Base-by-base conservation (phyloP, 352 stramenopile species). In the Pythium biforme region DNA sequence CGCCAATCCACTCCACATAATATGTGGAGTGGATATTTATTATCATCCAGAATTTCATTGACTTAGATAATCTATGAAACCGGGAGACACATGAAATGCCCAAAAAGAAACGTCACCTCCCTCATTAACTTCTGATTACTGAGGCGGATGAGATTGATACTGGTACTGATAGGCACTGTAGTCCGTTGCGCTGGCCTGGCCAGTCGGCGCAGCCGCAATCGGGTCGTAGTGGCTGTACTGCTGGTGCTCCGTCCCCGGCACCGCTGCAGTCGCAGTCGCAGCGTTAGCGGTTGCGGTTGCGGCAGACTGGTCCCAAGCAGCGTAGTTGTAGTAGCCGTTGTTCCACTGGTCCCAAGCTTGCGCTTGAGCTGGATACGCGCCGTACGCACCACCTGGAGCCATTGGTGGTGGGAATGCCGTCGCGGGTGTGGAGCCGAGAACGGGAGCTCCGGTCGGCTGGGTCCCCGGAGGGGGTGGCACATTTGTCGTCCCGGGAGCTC, bases 401-500 rank as follows among this genome's bases (percentile, higher is more conserved):
- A 59, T 52, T 19, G 68, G 68, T 6, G 69, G 69, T 8, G 69
- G 69, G 27, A 62, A 75, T 5, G 69, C 68, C 3, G 68, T 74
- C 20, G 66, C 69, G 4, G 69, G 69, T 15, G 69, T 73, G 5
- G 65, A 68, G 1, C 65, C 69, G 12, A 72, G 34, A 17, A 62
- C 67, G 12, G 60, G 52, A 26, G 61, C n/a, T 23, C 50, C 66
- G 10, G 57, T 45, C 11, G 62, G 29, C n/a, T 59, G 55, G 7
- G 64, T 66, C 2, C 73, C 73, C 31, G 75, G 72, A 45, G 70
- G 64, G 40, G 70, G 46, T 45, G 62, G 55, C 14, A 61, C 72
- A 5, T 73, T 67, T 12, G 53, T 33, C 2, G 72, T 81, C 1
- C 76, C 76, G 7, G 76, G 76, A 12, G 76, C 76, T 7, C 76